These are phyloP conservation scores for Alternaria gansuensis DNA, from an alignment of 2,329 filamentous ascomycete genomes.

Conservation along the genomic window DNA sequence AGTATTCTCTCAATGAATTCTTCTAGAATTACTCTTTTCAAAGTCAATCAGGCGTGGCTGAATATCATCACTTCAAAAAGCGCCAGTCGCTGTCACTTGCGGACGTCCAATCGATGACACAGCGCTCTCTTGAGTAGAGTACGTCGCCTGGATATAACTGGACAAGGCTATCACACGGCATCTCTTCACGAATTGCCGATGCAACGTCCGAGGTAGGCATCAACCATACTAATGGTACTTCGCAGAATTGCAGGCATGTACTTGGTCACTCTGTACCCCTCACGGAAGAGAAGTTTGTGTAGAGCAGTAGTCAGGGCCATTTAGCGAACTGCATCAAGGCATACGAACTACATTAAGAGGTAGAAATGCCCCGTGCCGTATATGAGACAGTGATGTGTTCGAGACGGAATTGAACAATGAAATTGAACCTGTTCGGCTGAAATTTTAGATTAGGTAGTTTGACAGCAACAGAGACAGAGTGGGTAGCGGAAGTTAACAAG, in stretches of 20 bases:
- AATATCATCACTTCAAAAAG: no score
- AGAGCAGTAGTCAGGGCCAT: not conserved
- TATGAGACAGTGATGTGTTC: not conserved
- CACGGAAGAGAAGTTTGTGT: no score
- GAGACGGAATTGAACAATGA: not conserved
- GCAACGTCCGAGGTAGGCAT: not conserved
- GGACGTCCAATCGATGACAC: not conserved
- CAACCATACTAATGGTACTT: not conserved
- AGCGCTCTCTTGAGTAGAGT: not conserved
- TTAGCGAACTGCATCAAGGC: not conserved
- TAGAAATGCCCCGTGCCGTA: slow-evolving; percentile 13
- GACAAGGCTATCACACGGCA: not conserved
- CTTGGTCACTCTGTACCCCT: not conserved
- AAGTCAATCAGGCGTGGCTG: no score
- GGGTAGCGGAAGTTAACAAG: not conserved
- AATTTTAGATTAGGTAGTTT: not conserved
- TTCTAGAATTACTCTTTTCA: no score
- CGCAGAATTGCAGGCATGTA: not conserved
- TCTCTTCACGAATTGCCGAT: not conserved
- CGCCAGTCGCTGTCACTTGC: not conserved
- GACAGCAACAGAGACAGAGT: not conserved
- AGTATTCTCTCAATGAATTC: no score
- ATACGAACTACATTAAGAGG: slow-evolving; percentile 9
- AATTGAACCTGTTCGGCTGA: no score
- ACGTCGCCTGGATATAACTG: not conserved